Conservation (phyloP, 2,329 filamentous ascomycete species). For the Fusarium dlaminii region DNA sequence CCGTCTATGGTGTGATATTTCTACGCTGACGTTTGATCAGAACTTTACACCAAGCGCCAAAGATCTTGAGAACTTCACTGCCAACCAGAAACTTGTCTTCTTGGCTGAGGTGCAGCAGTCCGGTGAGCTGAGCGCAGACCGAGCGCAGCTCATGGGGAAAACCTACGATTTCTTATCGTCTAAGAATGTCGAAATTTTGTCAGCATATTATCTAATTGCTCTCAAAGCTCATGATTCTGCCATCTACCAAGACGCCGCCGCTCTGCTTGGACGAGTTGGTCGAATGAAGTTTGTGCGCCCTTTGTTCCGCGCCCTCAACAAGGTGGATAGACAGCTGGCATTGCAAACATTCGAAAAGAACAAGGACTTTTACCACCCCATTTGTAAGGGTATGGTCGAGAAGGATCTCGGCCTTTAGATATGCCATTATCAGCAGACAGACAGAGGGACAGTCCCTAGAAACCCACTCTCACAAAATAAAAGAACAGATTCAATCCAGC, state of each 20-base stretch:
- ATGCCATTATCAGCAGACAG: not conserved
- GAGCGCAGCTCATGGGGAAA: slow-evolving; percentile 76
- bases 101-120: slow-evolving; percentile 78
- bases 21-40: slow-evolving; percentile 48
- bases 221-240: slow-evolving; percentile 76
- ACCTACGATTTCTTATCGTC: slow-evolving; percentile 79
- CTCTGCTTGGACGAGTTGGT: slow-evolving; percentile 82
- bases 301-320: slow-evolving; percentile 79
- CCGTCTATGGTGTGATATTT: slow-evolving; percentile 30
- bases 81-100: slow-evolving; percentile 92
- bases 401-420: slow-evolving; percentile 73
- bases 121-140: slow-evolving; percentile 68
- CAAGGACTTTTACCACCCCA: slow-evolving; percentile 94
- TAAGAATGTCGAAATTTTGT: slow-evolving; percentile 86
- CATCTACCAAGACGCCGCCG: slow-evolving; percentile 75
- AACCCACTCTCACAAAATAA: not conserved
- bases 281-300: slow-evolving; percentile 98
- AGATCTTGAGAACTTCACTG: slow-evolving; percentile 79
- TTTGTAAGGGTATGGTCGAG: slow-evolving; percentile 85
- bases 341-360: slow-evolving; percentile 86
- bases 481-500: slow-evolving; percentile 47
- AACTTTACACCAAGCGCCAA: slow-evolving; percentile 70
- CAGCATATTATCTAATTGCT: slow-evolving; percentile 82
- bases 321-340: slow-evolving; percentile 78
- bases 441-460: not conserved